Evolutionary conservation across 164 flowering plant genomes (phyloP).

Genomic region (Tetracentron sinense): DNA sequence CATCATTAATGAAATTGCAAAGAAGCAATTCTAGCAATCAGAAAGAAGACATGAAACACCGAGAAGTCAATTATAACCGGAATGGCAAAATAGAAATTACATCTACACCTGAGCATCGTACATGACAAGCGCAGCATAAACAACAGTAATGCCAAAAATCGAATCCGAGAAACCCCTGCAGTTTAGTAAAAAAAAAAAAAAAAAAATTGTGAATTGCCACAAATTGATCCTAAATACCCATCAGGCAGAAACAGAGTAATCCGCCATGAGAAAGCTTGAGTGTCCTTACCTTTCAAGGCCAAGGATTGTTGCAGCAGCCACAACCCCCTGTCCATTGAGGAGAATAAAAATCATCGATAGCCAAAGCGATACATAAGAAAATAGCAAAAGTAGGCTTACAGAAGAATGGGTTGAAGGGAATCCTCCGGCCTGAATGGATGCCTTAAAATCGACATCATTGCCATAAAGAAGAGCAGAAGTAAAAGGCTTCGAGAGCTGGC

Average conservation of each 20-base stretch:
- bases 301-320: slow-evolving; percentile 71
- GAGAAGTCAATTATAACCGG: not conserved
- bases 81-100: not conserved
- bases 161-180: slow-evolving; percentile 85
- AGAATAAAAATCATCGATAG: not conserved
- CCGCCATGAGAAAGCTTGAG: not conserved
- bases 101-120: slow-evolving; percentile 79
- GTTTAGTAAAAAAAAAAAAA: not conserved
- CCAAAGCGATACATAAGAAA: too few relatives aligned
- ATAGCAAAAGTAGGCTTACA: too few relatives aligned
- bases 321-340: slow-evolving; percentile 42
- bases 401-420: slow-evolving; percentile 94
- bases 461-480: slow-evolving; percentile 54
- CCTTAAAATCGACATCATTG: slow-evolving; percentile 43
- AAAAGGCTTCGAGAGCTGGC: slow-evolving; percentile 80
- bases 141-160: slow-evolving; percentile 68
- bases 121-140: slow-evolving; percentile 81
- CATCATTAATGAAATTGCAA: too few relatives aligned
- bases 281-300: slow-evolving; percentile 67
- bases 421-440: slow-evolving; percentile 63
- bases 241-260: not conserved
- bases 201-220: not conserved
- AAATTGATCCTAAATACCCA: not conserved
- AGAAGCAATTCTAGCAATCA: too few relatives aligned
- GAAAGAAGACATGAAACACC: too few relatives aligned